phyloP scores from a whole-genome alignment of 208 protist species.

The Trypanosoma avium region DNA sequence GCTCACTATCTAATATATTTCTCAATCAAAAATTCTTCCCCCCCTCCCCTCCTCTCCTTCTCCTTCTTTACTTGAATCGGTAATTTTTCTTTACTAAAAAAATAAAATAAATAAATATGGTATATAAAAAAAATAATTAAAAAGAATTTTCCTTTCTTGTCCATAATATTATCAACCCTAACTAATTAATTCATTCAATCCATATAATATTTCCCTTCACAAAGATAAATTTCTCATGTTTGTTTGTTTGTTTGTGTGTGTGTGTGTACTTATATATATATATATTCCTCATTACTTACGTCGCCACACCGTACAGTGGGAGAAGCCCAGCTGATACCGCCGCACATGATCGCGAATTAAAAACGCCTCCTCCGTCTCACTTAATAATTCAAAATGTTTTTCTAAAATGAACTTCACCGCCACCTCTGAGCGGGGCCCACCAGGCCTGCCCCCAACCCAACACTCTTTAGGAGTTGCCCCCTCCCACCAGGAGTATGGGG shows the following conservation, averaged over 20 bases:
- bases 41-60: no score
- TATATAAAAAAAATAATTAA: background rate
- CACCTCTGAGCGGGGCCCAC: conserved; percentile 55
- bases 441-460: conserved; percentile 72
- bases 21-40: no score
- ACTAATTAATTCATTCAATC: background rate
- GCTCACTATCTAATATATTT: no score
- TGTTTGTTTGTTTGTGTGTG: background rate
- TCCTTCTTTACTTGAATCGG: no score
- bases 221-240: no score
- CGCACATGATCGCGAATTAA: conserved; percentile 86
- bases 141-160: background rate
- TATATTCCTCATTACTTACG: conserved; percentile 4
- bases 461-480: conserved; percentile 51
- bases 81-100: no score
- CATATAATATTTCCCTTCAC: background rate
- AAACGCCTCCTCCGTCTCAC: conserved; percentile 78
- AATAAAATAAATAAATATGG: background rate
- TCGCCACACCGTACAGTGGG: conserved; percentile 80
- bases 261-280: background rate
- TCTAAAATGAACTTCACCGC: conserved; percentile 57
- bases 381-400: conserved; percentile 70
- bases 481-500: conserved; percentile 88
- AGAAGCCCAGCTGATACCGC: conserved; percentile 87
- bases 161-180: background rate